Conservation (phyloP, 2,329 filamentous ascomycete genomes). For the Aspergillus sp. region DNA sequence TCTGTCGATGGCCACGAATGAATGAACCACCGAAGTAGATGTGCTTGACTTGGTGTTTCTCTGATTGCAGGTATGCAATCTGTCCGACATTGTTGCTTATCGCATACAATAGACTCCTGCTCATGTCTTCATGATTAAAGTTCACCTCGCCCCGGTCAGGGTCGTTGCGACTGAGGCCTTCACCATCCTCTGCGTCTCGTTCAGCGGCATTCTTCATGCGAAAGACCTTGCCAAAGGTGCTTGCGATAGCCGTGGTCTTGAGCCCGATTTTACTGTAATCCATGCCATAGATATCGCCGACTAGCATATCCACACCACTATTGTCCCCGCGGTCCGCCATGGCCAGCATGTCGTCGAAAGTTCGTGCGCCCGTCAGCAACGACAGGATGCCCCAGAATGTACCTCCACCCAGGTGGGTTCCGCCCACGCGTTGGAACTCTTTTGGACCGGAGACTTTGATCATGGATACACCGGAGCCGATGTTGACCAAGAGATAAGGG, state of each 20-base stretch:
- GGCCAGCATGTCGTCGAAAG: slow-evolving; percentile 95
- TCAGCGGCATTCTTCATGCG: slow-evolving; percentile 83
- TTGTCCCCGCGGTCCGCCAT: slow-evolving; percentile 91
- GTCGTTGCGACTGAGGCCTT: slow-evolving; percentile 48
- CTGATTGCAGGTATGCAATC: slow-evolving; percentile 93
- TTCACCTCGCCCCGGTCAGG: slow-evolving; percentile 32
- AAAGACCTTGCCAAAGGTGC: slow-evolving; percentile 94
- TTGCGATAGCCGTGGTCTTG: slow-evolving; percentile 91
- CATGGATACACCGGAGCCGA: slow-evolving; percentile 93
- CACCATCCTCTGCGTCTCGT: slow-evolving; percentile 64
- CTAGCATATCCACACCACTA: slow-evolving; percentile 85
- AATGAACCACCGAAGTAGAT: slow-evolving; percentile 98
- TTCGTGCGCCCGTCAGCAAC: slow-evolving; percentile 81
- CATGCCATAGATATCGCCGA: slow-evolving; percentile 94
- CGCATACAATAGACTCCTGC: slow-evolving; percentile 82
- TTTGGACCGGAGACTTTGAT: slow-evolving; percentile 90
- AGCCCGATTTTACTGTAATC: slow-evolving; percentile 95
- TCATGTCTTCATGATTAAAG: slow-evolving; percentile 79
- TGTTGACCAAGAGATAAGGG: slow-evolving; percentile 95
- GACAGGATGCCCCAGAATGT: slow-evolving; percentile 94
- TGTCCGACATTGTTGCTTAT: slow-evolving; percentile 97
- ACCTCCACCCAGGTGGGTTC: slow-evolving; percentile 90
- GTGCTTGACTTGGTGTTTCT: slow-evolving; percentile 80
- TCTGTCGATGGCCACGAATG: slow-evolving; percentile 91
- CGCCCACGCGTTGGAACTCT: slow-evolving; percentile 82